phyloP scores from a whole-genome alignment of 805 yeast genomes.

The Cyberlindnera japonica region DNA sequence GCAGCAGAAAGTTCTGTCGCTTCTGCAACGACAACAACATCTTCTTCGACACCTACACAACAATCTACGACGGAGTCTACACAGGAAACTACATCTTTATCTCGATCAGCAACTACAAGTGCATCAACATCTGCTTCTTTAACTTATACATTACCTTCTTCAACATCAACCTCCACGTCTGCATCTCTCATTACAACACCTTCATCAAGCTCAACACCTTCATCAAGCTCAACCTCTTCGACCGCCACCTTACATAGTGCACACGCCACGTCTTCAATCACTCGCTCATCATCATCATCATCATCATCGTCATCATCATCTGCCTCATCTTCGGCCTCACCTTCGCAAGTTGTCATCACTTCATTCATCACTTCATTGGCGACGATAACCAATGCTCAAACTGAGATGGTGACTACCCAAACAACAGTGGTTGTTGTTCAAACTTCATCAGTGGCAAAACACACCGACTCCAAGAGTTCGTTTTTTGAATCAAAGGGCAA shows the following conservation, averaged over 20 bases:
- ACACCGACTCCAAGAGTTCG: constrained; percentile 27
- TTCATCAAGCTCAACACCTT: constrained; percentile 2
- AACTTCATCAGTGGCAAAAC: constrained; percentile 15
- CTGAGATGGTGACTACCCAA: constrained; percentile 12
- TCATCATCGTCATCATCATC: constrained; percentile 6
- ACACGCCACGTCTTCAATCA: constrained; percentile 11
- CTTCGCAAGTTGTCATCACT: constrained; percentile 19
- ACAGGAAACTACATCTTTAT: constrained; percentile 8
- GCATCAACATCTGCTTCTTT: constrained; percentile 9
- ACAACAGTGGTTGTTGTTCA: constrained; percentile 12
- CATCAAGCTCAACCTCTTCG: constrained; percentile 8
- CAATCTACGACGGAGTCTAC: constrained; percentile 10
- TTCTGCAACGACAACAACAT: constrained; percentile 18
- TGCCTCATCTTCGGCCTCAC: constrained; percentile 12
- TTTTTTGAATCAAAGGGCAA: constrained; percentile 66
- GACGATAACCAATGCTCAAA: constrained; percentile 12
- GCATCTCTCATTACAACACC: constrained; percentile 4
- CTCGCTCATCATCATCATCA: constrained; percentile 3
- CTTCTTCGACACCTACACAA: constrained; percentile 9
- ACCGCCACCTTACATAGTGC: neutral
- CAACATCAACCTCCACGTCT: constrained; percentile 10
- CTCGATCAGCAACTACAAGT: constrained; percentile 11
- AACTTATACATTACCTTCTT: constrained; percentile 4
- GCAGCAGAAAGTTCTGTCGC: constrained; percentile 14
- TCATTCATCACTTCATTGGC: constrained; percentile 11